Evolutionary conservation across 208 protist species (phyloP).

Genomic region (Crithidia bombi): DNA sequence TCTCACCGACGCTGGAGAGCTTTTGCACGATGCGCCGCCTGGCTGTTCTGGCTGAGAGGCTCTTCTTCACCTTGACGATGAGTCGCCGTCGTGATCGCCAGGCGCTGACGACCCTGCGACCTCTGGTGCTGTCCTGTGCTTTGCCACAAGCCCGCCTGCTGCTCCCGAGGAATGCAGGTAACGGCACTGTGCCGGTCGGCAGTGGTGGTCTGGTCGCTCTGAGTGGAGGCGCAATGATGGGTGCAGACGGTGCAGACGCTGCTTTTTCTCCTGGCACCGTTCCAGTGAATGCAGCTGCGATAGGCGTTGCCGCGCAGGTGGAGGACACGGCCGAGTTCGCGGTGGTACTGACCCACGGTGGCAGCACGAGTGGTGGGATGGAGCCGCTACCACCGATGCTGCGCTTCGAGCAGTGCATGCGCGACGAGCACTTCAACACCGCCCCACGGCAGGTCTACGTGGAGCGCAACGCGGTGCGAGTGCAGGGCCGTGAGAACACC

Average conservation of each 20-base stretch:
- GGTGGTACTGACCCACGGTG: constrained; percentile 68
- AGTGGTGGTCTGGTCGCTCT: not conserved
- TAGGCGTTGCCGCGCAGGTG: constrained; percentile 9
- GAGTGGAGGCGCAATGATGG: not conserved
- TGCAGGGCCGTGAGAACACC: constrained; percentile 70
- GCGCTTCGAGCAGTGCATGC: constrained; percentile 67
- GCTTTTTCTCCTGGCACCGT: too few relatives aligned
- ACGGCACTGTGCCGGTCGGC: not conserved
- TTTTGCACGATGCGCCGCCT: constrained; percentile 75
- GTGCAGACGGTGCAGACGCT: not conserved
- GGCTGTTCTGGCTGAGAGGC: constrained; percentile 51
- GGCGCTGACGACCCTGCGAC: constrained; percentile 53
- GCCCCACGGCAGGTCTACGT: constrained; percentile 44
- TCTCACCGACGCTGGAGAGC: constrained; percentile 67
- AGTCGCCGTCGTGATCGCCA: constrained; percentile 62
- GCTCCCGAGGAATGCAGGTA: not conserved
- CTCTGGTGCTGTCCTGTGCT: constrained; percentile 74
- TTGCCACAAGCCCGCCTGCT: constrained; percentile 34
- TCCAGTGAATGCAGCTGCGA: not conserved
- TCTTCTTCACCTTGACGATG: constrained; percentile 75
- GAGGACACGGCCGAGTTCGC: constrained; percentile 53
- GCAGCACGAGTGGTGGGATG: constrained; percentile 37
- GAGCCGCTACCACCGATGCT: constrained; percentile 48
- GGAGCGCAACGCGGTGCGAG: constrained; percentile 47
- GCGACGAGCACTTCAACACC: constrained; percentile 66